phyloP scores from a whole-genome alignment of 2,329 filamentous ascomycete genomes.

The Fusarium sacchari region DNA sequence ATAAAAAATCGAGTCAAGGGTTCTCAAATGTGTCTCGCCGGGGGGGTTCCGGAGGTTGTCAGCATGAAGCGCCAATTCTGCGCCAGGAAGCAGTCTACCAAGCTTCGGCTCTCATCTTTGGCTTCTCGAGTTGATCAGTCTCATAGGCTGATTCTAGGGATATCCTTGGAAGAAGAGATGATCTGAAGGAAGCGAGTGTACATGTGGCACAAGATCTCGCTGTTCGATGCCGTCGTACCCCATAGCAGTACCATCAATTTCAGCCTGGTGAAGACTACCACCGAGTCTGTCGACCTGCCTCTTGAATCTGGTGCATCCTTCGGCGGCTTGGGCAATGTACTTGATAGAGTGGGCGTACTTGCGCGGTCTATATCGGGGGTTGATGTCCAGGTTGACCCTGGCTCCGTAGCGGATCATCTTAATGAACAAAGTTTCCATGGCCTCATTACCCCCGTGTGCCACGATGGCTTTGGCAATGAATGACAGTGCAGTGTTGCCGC shows the following conservation, averaged over 20 bases:
- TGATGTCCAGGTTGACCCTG: constrained; percentile 5
- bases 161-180: not conserved
- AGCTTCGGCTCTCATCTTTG: not conserved
- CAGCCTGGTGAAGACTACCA: not conserved
- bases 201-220: not conserved
- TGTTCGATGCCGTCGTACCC: too few relatives aligned
- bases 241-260: not conserved
- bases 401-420: not conserved
- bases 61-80: not conserved
- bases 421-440: not conserved
- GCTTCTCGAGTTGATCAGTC: not conserved
- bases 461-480: not conserved
- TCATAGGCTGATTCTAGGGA: not conserved
- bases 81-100: not conserved
- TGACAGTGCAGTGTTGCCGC: not conserved
- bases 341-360: not conserved
- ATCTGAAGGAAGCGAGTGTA: not conserved
- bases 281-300: not conserved
- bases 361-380: not conserved
- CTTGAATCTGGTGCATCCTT: not conserved
- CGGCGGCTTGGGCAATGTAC: not conserved
- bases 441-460: not conserved
- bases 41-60: not conserved
- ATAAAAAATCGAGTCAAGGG: not conserved
- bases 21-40: not conserved